A percentile compares a stretch with the other conserved stretches of the same genome.
These are phyloP conservation scores for Penicillium sp. DNA, from an alignment of 2,329 filamentous ascomycete genomes.

Conservation along the genomic window DNA sequence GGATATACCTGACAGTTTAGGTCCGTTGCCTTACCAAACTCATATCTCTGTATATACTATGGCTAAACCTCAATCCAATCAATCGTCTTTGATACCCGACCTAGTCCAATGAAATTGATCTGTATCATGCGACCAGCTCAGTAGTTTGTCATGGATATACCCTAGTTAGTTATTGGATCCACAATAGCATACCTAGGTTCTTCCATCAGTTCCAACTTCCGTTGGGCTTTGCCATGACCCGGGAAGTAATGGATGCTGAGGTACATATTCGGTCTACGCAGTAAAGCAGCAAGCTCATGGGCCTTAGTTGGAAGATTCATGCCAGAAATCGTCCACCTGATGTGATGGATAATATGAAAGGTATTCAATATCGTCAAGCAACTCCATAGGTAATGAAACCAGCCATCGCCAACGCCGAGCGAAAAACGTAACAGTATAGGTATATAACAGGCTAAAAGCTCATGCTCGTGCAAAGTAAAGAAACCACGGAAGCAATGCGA, in stretches of 20 bases:
- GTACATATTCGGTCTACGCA: too few species aligned
- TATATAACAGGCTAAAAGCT: constrained; percentile 2
- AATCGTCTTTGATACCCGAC: neutral
- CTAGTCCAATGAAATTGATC: too few species aligned
- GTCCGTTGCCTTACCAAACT: neutral
- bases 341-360: neutral
- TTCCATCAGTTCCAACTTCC: too few species aligned
- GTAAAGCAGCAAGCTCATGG: too few species aligned
- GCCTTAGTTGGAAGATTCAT: too few species aligned
- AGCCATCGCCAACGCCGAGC: neutral
- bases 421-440: neutral
- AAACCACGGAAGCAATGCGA: too few species aligned
- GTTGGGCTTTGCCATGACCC: neutral
- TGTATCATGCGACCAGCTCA: too few species aligned
- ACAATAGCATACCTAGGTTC: neutral
- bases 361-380: constrained; percentile 1
- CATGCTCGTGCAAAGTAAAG: neutral
- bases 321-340: too few species aligned
- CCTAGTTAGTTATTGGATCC: too few species aligned
- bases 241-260: too few species aligned
- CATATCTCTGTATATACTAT: constrained; percentile 1
- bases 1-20: neutral
- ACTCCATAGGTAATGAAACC: neutral
- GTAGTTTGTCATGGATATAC: too few species aligned
- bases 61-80: neutral